phyloP scores from a whole-genome alignment of 257 asterid species.

The Datura wrightii region DNA sequence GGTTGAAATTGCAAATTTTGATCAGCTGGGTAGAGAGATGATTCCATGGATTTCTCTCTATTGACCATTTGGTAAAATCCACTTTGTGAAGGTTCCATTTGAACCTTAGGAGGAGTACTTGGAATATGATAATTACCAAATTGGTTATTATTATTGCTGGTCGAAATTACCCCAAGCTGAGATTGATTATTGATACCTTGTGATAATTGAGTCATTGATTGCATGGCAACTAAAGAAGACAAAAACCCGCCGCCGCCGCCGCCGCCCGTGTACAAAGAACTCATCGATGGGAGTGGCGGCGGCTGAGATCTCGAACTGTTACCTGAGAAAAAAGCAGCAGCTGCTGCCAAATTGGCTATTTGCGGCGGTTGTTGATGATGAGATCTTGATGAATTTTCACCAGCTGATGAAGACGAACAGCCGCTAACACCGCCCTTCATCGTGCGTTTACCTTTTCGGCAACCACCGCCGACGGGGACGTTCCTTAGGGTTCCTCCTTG shows the following conservation, averaged over 20 bases:
- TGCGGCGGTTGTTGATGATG: neutral
- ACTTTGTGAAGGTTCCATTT: constrained; percentile 8
- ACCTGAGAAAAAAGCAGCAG: constrained; percentile 22
- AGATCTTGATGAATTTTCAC: constrained; percentile 40
- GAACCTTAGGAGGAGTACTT: constrained; percentile 28
- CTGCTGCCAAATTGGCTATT: constrained; percentile 21
- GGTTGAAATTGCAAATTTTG: constrained; percentile 34
- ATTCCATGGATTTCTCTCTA: constrained; percentile 27
- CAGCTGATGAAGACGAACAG: constrained; percentile 24
- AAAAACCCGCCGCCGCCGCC: constrained; percentile 32
- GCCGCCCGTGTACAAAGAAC: constrained; percentile 36
- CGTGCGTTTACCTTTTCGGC: constrained; percentile 40
- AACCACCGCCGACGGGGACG: constrained; percentile 48
- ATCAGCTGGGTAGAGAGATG: constrained; percentile 35
- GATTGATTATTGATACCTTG: constrained; percentile 34
- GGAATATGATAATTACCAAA: constrained; percentile 32
- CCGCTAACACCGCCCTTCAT: neutral
- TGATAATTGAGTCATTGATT: constrained; percentile 30
- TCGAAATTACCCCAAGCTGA: neutral
- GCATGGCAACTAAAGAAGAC: constrained; percentile 36
- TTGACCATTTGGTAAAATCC: constrained; percentile 26
- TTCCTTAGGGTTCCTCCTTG: constrained; percentile 51
- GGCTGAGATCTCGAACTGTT: constrained; percentile 13
- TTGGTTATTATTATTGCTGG: neutral
- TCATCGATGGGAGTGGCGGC: neutral